A percentile compares a stretch with the other conserved stretches of the same genome.
Evolutionary conservation across 2,329 filamentous ascomycete species (phyloP).

Genomic region (Pyrenochaeta sp.): DNA sequence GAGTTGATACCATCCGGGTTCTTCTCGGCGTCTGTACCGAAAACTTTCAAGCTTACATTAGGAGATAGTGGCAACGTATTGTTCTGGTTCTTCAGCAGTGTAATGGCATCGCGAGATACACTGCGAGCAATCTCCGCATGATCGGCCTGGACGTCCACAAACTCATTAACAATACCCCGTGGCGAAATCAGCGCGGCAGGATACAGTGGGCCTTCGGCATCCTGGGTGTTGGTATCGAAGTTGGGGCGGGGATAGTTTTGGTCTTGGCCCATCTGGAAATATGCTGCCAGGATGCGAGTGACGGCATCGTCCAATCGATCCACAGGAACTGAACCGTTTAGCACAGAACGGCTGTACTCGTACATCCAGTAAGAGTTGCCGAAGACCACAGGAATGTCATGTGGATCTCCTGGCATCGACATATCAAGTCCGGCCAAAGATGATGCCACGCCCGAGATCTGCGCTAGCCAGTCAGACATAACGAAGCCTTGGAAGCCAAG

Average conservation of each 20-base stretch:
- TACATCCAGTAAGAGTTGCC: slow-evolving; percentile 71
- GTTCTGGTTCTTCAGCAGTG: slow-evolving; percentile 70
- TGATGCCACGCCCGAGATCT: slow-evolving; percentile 80
- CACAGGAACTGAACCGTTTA: slow-evolving; percentile 85
- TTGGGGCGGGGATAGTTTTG: slow-evolving; percentile 54
- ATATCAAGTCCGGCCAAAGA: slow-evolving; percentile 86
- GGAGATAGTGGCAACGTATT: slow-evolving; percentile 60
- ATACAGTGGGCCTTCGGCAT: slow-evolving; percentile 47
- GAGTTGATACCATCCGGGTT: slow-evolving; percentile 70
- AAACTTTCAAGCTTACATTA: slow-evolving; percentile 44
- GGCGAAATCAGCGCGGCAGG: slow-evolving; percentile 63
- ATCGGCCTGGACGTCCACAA: slow-evolving; percentile 66
- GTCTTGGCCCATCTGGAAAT: slow-evolving; percentile 69
- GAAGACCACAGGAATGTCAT: slow-evolving; percentile 53
- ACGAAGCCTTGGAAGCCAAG: slow-evolving; percentile 87
- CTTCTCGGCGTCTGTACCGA: slow-evolving; percentile 60
- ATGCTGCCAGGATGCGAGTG: slow-evolving; percentile 83
- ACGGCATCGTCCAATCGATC: slow-evolving; percentile 88
- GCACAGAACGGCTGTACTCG: slow-evolving; percentile 75
- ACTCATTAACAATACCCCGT: slow-evolving; percentile 72
- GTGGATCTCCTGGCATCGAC: slow-evolving; percentile 76
- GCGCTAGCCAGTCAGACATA: slow-evolving; percentile 89
- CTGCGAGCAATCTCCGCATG: slow-evolving; percentile 61
- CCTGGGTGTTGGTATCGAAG: slow-evolving; percentile 47
- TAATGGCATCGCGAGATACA: slow-evolving; percentile 65